A percentile compares a stretch with the other conserved stretches of the same genome.
Evolutionary conservation across 345 rosid species (phyloP).

Genomic region (Acer negundo): DNA sequence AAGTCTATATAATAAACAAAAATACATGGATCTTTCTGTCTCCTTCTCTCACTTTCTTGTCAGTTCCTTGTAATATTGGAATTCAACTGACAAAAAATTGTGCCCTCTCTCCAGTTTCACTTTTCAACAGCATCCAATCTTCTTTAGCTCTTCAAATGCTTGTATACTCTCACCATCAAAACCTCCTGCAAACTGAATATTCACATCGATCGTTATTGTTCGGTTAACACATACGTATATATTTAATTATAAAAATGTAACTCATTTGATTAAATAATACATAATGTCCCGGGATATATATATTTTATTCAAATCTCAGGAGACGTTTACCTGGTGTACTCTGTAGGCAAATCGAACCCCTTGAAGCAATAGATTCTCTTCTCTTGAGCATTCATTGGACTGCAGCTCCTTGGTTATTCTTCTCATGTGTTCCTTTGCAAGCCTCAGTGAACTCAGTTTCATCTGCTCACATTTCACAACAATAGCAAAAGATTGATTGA

Average conservation of each 20-base stretch:
- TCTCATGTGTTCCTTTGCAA: constrained; percentile 73
- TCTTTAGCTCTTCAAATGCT: constrained; percentile 73
- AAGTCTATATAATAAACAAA: neutral
- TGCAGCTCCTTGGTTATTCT: constrained; percentile 55
- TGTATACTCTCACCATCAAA: constrained; percentile 65
- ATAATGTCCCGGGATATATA: too few species aligned
- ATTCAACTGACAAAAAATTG: neutral
- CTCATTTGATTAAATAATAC: neutral
- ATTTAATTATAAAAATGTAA: too few species aligned
- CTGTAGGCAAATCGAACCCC: constrained; percentile 82
- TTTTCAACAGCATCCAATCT: constrained; percentile 22
- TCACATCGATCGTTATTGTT: constrained; percentile 12
- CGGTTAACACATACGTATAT: too few species aligned
- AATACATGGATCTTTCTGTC: neutral
- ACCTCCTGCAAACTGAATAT: constrained; percentile 86
- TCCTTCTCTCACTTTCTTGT: neutral
- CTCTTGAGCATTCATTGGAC: constrained; percentile 33
- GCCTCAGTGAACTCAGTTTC: constrained; percentile 64
- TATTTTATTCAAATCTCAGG: too few species aligned
- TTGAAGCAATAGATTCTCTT: constrained; percentile 60
- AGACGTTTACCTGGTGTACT: constrained; percentile 69
- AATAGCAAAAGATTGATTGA: too few species aligned
- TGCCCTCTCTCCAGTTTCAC: neutral
- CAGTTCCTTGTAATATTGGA: neutral
- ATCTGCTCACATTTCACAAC: constrained; percentile 43